These are phyloP conservation scores for Asclepias syriaca DNA, from an alignment of 257 asterid genomes.

Conservation along the genomic window DNA sequence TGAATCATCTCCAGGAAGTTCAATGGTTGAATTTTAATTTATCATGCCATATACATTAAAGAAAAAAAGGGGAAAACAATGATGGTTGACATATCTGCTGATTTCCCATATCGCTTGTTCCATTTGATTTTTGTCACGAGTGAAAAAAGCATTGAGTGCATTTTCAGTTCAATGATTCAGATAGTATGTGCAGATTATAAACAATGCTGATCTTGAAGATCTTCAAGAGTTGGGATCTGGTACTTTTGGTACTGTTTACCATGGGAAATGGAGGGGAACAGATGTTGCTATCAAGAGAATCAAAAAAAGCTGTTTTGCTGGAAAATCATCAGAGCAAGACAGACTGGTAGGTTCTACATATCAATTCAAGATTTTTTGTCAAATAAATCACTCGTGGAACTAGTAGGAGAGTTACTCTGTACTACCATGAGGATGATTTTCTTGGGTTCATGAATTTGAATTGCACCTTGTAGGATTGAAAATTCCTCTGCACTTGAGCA, in stretches of 20 bases:
- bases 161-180: constrained; percentile 11
- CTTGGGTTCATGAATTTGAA: background rate
- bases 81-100: background rate
- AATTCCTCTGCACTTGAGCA: background rate
- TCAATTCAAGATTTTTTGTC: background rate
- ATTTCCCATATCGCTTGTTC: background rate
- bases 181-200: constrained; percentile 29
- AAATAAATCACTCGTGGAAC: background rate
- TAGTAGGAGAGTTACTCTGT: background rate
- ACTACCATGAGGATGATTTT: background rate
- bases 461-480: background rate
- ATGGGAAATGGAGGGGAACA: constrained; percentile 51
- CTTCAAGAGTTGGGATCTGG: constrained; percentile 48
- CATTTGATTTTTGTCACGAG: background rate
- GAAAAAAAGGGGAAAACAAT: too few relatives aligned
- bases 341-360: constrained; percentile 25
- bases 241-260: constrained; percentile 46
- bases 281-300: constrained; percentile 51
- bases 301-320: constrained; percentile 41
- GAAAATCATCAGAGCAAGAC: constrained; percentile 40
- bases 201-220: constrained; percentile 40
- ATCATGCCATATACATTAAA: background rate
- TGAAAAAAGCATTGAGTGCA: constrained; percentile 1
- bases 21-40: background rate
- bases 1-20: background rate